Evolutionary conservation across 768 basidiomycete species (phyloP), one percentile per base, ranked within the genome.

Genomic region (Antrodiella citrinella): DNA sequence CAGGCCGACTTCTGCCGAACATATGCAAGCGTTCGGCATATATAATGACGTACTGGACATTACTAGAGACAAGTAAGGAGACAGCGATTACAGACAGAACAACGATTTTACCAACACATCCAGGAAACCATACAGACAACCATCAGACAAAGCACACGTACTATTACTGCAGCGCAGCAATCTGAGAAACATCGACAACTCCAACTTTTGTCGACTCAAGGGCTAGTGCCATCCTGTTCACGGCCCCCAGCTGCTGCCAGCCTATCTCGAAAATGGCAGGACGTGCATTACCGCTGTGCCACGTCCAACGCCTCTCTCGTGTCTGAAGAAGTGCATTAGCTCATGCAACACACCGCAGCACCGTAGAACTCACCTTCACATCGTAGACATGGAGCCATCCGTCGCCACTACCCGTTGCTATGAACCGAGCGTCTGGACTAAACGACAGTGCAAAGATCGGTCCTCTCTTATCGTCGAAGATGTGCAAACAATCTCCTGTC

Each of bases 391-490:
- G 72, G 49, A 93, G 58, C 69, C 77, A 77, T 5, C 88, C 87
- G 59, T 94, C 91, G 24, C 84, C 85, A 51, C 86, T 78, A 1
- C 86, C 91, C 12, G 86, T 86, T 2, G 84, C 84, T 22, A 93
- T 63, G 62, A 78, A 81, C 44, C 71, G 70, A 0, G 89, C 87
- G 45, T 80, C 74, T 0, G 89, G 88, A 58, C 84, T 86, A 64
- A 91, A 91, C 4, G 80, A 68, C 24, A 92, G 59, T 1, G 86
- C 76, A 63, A 84, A 93, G 30, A 92, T 78, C 20, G 82, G 76
- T 25, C 77, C 76, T 54, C 69, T 78, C 66, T 91, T 87, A 54
- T 90, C 86, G 4, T 65, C 64, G 59, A 95, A 84, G 18, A 81
- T 71, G 53, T 80, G 74, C 26, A 90, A 63, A 61, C 91, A 93